phyloP scores from a whole-genome alignment of 2,329 filamentous ascomycete species.

The Colletotrichum euphorbiae region DNA sequence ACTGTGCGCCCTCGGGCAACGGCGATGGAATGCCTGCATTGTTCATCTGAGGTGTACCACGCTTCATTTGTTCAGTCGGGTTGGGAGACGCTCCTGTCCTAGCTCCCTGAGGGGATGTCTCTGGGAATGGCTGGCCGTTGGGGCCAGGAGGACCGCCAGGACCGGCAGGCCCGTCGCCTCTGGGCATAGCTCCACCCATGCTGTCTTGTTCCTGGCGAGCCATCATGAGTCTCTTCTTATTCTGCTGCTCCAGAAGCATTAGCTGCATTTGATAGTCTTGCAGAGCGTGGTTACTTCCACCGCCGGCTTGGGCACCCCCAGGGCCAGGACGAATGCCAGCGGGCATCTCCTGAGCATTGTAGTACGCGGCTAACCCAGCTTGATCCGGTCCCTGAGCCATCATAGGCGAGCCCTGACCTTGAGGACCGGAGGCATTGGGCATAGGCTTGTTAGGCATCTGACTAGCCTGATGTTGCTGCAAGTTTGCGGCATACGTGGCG shows the following conservation, averaged over 20 bases:
- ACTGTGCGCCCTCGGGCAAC: constrained; percentile 75
- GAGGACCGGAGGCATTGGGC: constrained; percentile 76
- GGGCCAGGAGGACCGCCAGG: constrained; percentile 66
- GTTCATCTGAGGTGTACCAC: constrained; percentile 79
- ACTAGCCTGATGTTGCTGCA: constrained; percentile 83
- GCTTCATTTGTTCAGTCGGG: constrained; percentile 82
- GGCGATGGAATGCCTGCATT: constrained; percentile 77
- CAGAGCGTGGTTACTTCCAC: constrained; percentile 79
- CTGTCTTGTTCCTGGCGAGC: constrained; percentile 82
- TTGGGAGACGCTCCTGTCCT: constrained; percentile 81
- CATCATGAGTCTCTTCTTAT: constrained; percentile 88
- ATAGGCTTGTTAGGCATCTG: constrained; percentile 86
- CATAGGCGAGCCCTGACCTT: constrained; percentile 85
- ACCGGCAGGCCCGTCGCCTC: constrained; percentile 63
- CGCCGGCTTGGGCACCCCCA: constrained; percentile 59
- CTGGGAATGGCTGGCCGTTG: constrained; percentile 73
- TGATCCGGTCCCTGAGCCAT: constrained; percentile 79
- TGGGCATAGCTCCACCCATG: constrained; percentile 59
- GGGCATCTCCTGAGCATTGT: constrained; percentile 73
- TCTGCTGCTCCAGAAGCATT: constrained; percentile 88
- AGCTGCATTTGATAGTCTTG: constrained; percentile 92
- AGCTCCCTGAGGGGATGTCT: constrained; percentile 76
- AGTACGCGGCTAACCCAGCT: constrained; percentile 66
- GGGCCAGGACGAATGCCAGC: constrained; percentile 69
- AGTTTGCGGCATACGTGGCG: constrained; percentile 86